Base-by-base conservation (phyloP, 2,329 filamentous ascomycete genomes). In the Ophioceras dolichostomum region DNA sequence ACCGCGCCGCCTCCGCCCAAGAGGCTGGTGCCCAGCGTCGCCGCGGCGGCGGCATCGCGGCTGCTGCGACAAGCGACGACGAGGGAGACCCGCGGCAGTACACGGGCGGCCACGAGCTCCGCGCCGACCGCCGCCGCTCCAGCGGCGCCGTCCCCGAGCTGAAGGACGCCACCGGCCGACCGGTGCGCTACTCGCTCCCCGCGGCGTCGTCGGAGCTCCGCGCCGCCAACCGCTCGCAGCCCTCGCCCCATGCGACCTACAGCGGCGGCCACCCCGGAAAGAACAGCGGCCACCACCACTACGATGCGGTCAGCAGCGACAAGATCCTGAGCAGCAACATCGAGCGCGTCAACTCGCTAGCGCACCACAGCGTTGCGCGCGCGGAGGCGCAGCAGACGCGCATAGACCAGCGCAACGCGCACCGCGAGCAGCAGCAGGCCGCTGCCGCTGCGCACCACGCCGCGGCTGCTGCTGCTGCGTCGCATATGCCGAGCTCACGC, bases 361-460 rank as follows among this genome's bases (percentile, higher is more conserved):
- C 70, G 8, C 60, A 61, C 9, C 65, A 68, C 18, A 70, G 73
- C 45, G 64, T 75, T 28, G 60, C 62, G 1, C 63, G 68, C 3
- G 63, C 64, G 35, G 70, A 74, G 45, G 64, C 63, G 9, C 60
- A 61, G 0, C 69, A 73, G 47, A 55, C 59, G 43, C 67, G 70
- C 14, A 62, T 64, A n/a, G 65, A 71, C 39, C 57, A 64, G 28
- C 64, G 67, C 27, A 62, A 63, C 2, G 54, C 58, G 13, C 59
- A 55, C 38, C 57, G 65, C 20, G 62, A 63, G 36, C 54, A 60
- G 7, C 57, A 53, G 2, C 33, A 19, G 31, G 55, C 54, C 19
- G 48, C 48, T 9, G 53, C 49, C 5, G 52, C 52, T 3, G 54
- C 49, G 6, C 27, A 18, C 34, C 10, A 38, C 28, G n/a, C n/a